Base-by-base conservation (phyloP, 192 early-diverging fungal species). In the Glomus cerebriforme region DNA sequence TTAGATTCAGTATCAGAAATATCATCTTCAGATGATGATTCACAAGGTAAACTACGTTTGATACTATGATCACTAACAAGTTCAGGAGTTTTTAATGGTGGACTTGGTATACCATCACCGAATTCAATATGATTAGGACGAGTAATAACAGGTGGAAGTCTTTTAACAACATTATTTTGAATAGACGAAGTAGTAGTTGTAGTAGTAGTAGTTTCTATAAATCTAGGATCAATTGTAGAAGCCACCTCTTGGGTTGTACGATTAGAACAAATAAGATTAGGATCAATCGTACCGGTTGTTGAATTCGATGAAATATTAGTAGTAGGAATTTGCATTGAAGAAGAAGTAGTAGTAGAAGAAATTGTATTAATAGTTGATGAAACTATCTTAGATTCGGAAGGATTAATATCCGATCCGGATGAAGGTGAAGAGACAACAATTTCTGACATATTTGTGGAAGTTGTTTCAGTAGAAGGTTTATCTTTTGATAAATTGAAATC, bases 61-160 rank as follows among this genome's bases (percentile, higher is more conserved):
- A 59, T 62, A 22, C 64, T 54, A 43, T 45, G 45, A 27, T 66
- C 76, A 17, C 62, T 77, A 27, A 77, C 63, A 24, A 77, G 39
- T 17, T 77, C 76, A 3, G 76, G 76, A 49, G 76, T 77, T 32
- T 26, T 31, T 17, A 67, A 27, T 32, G 76, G 76, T 10, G 76
- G 62, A 67, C 62, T 67, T 4, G 64, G 62, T 13, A 54, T 49
- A 19, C 47, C 34, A 54, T 45, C 10, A n/a, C 47, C 59, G 19
- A 67, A 60, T 49, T 45, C 47, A 39, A 77, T 49, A 32, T 77
- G 45, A 66, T 66, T 67, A 32, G 63, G 75, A 26, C 62, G 58
- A 27, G 32, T 77, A 26, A 49, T 77, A 12, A 60, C 37, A 0
- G 13, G 43, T 19, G 43, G 19, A 45, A 13, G 76, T 22, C 26